A percentile compares a stretch with the other conserved stretches of the same genome.
Evolutionary conservation across 2,329 filamentous ascomycete genomes (phyloP).

Genomic region (Dryadomyces quercivorus): DNA sequence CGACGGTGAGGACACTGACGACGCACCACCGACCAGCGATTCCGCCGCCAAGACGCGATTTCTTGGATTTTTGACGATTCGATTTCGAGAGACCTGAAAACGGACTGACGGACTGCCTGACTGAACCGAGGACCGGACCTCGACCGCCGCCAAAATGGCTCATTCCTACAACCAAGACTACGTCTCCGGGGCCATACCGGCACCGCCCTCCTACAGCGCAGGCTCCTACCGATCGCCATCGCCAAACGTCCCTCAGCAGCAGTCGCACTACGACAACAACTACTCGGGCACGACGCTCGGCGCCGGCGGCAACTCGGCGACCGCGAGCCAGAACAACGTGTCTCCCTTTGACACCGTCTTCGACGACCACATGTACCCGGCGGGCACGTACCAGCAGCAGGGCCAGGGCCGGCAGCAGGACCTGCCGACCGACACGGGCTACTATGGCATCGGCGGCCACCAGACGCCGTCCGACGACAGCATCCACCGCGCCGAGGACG

Average conservation of each 20-base stretch:
- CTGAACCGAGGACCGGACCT: too few relatives aligned
- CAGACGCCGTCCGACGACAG: conserved; percentile 23
- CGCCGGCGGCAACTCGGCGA: conserved; percentile 9
- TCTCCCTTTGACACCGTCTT: conserved; percentile 53
- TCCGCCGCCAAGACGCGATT: too few relatives aligned
- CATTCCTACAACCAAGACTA: conserved; percentile 2
- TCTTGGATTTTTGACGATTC: too few relatives aligned
- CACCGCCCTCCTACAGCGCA: conserved; percentile 6
- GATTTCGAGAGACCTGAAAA: too few relatives aligned
- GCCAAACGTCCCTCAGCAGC: neutral
- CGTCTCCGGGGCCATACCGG: neutral
- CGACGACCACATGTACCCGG: conserved; percentile 54
- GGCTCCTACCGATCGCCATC: conserved; percentile 7
- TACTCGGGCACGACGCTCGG: conserved; percentile 14
- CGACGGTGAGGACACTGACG: too few relatives aligned
- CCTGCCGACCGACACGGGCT: conserved; percentile 33
- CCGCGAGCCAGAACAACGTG: conserved; percentile 9
- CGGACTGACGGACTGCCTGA: too few relatives aligned
- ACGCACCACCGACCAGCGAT: too few relatives aligned
- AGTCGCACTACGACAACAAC: conserved; percentile 15
- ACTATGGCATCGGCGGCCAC: conserved; percentile 41
- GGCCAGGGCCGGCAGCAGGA: conserved; percentile 9
- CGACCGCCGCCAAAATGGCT: neutral
- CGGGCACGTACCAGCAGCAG: conserved; percentile 27
- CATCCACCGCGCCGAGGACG: conserved; percentile 27